phyloP scores from a whole-genome alignment of 2,329 filamentous ascomycete species.

The Phyllosticta ampelicida region DNA sequence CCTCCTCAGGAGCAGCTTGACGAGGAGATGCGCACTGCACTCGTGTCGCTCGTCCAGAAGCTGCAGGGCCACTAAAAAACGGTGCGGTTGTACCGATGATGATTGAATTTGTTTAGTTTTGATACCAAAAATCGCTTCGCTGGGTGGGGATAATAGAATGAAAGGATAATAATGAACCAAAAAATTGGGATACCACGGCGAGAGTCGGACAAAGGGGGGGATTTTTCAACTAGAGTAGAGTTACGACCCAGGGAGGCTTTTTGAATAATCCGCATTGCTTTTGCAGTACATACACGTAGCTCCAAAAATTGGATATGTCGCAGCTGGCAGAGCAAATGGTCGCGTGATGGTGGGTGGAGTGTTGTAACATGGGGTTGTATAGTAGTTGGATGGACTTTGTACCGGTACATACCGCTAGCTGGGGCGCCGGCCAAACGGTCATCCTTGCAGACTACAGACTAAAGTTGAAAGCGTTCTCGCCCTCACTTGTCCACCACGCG shows the following conservation, averaged over 20 bases:
- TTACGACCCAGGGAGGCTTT: background rate
- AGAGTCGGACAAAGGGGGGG: background rate
- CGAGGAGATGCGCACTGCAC: conserved; percentile 54
- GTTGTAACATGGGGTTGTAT: background rate
- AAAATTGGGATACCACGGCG: background rate
- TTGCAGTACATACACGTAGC: background rate
- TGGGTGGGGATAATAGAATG: conserved; percentile 3
- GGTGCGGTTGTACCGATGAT: background rate
- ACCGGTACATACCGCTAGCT: background rate
- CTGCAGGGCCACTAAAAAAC: conserved; percentile 26
- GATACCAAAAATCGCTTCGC: conserved; percentile 9
- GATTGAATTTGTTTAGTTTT: conserved; percentile 8
- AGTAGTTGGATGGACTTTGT: background rate
- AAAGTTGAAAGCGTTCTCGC: background rate
- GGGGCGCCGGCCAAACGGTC: background rate
- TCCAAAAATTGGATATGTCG: background rate
- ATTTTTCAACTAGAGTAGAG: background rate
- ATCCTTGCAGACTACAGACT: background rate
- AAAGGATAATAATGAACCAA: conserved; percentile 2
- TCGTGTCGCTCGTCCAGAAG: conserved; percentile 53
- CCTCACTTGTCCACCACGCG: background rate
- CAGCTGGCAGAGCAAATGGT: background rate
- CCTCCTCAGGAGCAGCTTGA: conserved; percentile 67
- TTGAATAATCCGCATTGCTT: background rate
- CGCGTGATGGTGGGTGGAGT: background rate